Base-by-base conservation (phyloP, 225 moss, liverwort and hornwort species). In the Pleurozium schreberi region DNA sequence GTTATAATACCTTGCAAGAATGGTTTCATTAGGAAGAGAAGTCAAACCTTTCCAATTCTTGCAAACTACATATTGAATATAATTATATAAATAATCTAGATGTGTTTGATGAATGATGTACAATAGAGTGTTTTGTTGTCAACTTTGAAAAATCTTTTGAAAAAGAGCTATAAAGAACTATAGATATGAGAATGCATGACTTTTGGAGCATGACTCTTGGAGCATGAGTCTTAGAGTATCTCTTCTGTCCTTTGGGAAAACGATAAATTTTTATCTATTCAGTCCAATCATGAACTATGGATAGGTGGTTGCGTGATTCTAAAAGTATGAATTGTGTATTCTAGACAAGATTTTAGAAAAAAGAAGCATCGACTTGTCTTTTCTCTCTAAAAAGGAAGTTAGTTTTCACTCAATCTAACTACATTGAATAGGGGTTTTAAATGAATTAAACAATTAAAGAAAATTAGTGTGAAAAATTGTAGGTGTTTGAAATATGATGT, bases 311-410 rank as follows among this genome's bases (percentile, higher is more conserved):
- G 36, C 5, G 1, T 65, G 19, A 36, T 19, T 19, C 36, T 36
- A 65, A 65, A 3, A 36, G 5, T 34, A 36, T 65, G 34, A 65
- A 11, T 38, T 66, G 36, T 11, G 4, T 19, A 34, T 6, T 36
- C 3, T 36, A 19, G 5, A 6, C n/a, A n/a, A n/a, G n/a, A n/a
- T n/a, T n/a, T n/a, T n/a, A n/a, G n/a, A n/a, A n/a, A 31, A 19
- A 36, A 11, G 20, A 3, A 5, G 11, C 11, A 66, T 67, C 2
- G n/a, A 3, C 4, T n/a, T 0, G 0, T 42, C 15, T 70, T 27
- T 12, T 73, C 6, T 28, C 28, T 18, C 45, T 5, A 73, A 43
- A n/a, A n/a, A n/a, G n/a, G n/a, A n/a, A n/a, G n/a, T n/a, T n/a
- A n/a, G n/a, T n/a, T n/a, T n/a, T n/a, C n/a, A n/a, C n/a, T n/a